Percentiles rank a stretch among this genome's conserved stretches.
These are phyloP conservation scores for Cordyceps javanica DNA, from an alignment of 2,329 filamentous ascomycete genomes.

Conservation along the genomic window DNA sequence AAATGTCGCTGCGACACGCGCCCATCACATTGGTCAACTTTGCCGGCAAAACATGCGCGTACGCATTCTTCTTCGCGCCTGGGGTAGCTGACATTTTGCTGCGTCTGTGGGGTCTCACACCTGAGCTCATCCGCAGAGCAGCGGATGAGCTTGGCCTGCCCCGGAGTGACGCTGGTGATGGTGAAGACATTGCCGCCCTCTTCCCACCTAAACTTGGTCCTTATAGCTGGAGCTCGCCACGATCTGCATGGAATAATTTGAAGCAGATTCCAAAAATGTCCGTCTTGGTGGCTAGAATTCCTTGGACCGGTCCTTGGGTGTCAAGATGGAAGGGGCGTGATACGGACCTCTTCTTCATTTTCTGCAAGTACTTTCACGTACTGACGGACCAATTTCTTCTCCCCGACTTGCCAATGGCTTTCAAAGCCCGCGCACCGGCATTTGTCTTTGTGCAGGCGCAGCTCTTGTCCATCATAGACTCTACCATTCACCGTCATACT, in stretches of 20 bases:
- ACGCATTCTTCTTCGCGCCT: conserved; percentile 88
- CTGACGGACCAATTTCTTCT: conserved; percentile 69
- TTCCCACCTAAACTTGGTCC: conserved; percentile 63
- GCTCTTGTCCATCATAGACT: conserved; percentile 70
- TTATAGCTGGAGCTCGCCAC: conserved; percentile 50
- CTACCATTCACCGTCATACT: conserved; percentile 73
- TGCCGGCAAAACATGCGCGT: conserved; percentile 83
- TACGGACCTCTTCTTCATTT: conserved; percentile 86
- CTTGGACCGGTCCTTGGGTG: conserved; percentile 81
- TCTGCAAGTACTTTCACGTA: conserved; percentile 81
- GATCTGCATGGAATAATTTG: conserved; percentile 47
- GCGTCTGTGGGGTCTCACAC: conserved; percentile 69
- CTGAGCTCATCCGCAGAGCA: conserved; percentile 64
- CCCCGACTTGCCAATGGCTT: conserved; percentile 41
- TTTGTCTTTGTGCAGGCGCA: conserved; percentile 79
- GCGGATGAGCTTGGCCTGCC: conserved; percentile 63
- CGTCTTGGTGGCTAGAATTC: conserved; percentile 63
- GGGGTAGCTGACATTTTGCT: conserved; percentile 79
- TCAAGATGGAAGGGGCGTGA: conserved; percentile 81
- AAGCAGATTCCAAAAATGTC: conserved; percentile 60
- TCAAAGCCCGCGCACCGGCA: conserved; percentile 63
- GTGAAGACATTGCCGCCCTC: conserved; percentile 58
- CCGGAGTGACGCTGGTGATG: conserved; percentile 47
- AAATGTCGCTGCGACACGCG: conserved; percentile 71
- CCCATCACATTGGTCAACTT: conserved; percentile 69